A percentile compares a stretch with the other conserved stretches of the same genome.
phyloP scores from a whole-genome alignment of 2,329 filamentous ascomycete species.

The Fusarium pseudograminearum region DNA sequence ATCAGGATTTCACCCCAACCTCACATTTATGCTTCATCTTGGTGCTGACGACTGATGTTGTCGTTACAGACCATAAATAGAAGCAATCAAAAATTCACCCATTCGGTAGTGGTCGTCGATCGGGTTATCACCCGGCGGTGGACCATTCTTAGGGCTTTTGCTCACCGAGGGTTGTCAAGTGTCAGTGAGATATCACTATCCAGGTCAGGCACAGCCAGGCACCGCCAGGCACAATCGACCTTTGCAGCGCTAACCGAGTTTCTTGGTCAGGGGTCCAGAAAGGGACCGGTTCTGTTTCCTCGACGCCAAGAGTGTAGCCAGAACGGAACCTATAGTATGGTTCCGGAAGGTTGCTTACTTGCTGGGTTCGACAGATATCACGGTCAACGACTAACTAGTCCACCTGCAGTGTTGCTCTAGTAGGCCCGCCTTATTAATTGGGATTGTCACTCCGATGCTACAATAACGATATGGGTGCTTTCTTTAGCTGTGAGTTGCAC shows the following conservation, averaged over 20 bases:
- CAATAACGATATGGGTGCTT: slow-evolving; percentile 1
- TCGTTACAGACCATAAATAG: slow-evolving; percentile 42
- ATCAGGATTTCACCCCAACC: slow-evolving; percentile 35
- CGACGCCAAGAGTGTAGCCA: neutral
- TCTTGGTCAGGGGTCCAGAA: slow-evolving; percentile 27
- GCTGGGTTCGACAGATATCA: slow-evolving; percentile 3
- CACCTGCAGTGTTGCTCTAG: slow-evolving; percentile 9
- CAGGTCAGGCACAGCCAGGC: slow-evolving; percentile 8
- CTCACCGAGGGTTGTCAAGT: slow-evolving; percentile 27
- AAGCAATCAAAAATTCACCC: slow-evolving; percentile 25
- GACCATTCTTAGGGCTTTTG: slow-evolving; percentile 27
- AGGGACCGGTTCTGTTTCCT: slow-evolving; percentile 21
- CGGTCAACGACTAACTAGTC: neutral
- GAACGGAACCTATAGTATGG: neutral
- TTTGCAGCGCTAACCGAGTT: slow-evolving; percentile 31
- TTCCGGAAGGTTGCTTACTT: slow-evolving; percentile 16
- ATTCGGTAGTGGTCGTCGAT: slow-evolving; percentile 32
- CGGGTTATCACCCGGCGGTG: slow-evolving; percentile 34
- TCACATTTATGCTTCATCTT: slow-evolving; percentile 44
- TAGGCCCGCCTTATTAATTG: slow-evolving; percentile 11
- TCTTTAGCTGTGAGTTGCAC: slow-evolving; percentile 13
- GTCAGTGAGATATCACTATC: slow-evolving; percentile 26
- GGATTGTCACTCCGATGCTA: slow-evolving; percentile 5
- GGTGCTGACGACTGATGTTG: slow-evolving; percentile 22
- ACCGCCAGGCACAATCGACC: slow-evolving; percentile 18